Evolutionary conservation across 257 asterid genomes (phyloP).

Genomic region (Penstemon davidsonii): DNA sequence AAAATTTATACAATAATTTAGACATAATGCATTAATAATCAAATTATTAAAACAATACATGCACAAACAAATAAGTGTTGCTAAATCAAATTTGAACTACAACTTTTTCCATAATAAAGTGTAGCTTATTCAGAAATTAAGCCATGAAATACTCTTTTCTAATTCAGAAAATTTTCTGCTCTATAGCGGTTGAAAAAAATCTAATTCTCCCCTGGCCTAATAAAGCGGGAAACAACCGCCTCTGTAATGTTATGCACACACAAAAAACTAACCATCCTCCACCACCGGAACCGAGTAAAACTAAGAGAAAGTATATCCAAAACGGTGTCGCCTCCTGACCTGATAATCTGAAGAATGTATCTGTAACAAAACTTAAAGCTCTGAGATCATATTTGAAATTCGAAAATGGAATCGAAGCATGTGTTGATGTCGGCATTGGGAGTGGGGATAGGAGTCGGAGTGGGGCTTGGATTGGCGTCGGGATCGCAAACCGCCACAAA

Average conservation of each 20-base stretch:
- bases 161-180: too few species aligned
- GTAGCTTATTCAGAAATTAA: too few species aligned
- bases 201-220: conserved; percentile 25
- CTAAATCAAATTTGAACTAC: too few species aligned
- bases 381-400: background rate
- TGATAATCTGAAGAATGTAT: background rate
- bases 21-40: too few species aligned
- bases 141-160: too few species aligned
- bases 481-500: conserved; percentile 51
- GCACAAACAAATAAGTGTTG: too few species aligned
- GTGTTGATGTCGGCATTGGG: conserved; percentile 74
- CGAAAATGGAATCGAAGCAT: conserved; percentile 63
- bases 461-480: conserved; percentile 77
- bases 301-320: too few species aligned
- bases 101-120: too few species aligned
- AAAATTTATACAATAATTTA: too few species aligned
- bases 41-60: too few species aligned
- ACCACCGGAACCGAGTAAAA: conserved; percentile 13
- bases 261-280: conserved; percentile 30
- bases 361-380: background rate
- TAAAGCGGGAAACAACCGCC: conserved; percentile 61
- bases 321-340: conserved; percentile 1
- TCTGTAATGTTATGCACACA: background rate
- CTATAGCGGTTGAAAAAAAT: too few species aligned
- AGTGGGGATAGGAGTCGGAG: conserved; percentile 76